Conservation (phyloP, 257 asterid species). For the Datura wrightii region DNA sequence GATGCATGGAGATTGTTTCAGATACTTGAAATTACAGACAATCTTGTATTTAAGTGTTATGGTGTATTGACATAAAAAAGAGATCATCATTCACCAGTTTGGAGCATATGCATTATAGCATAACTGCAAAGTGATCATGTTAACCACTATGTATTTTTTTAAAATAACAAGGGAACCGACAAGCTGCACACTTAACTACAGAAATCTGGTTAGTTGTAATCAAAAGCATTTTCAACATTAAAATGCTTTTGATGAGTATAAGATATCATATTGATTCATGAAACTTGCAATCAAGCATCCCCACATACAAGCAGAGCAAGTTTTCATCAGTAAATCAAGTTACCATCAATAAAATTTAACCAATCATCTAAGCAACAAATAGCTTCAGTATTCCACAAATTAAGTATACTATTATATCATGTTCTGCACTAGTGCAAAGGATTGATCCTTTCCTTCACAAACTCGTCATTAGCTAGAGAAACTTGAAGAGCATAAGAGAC, state of each 20-base stretch:
- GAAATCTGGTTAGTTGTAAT: background rate
- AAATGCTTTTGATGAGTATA: background rate
- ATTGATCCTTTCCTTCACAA: background rate
- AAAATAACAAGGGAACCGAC: background rate
- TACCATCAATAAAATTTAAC: slow-evolving; percentile 11
- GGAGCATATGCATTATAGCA: background rate
- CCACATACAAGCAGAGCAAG: background rate
- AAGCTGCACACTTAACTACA: background rate
- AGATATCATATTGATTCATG: background rate
- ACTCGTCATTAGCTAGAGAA: background rate
- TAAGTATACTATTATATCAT: slow-evolving; percentile 23
- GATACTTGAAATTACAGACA: slow-evolving; percentile 20
- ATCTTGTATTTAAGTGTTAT: background rate
- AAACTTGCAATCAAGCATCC: background rate
- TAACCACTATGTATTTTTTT: background rate
- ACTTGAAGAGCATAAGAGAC: background rate
- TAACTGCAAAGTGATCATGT: background rate
- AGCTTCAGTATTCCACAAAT: slow-evolving; percentile 22
- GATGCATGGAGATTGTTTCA: background rate
- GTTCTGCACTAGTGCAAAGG: background rate
- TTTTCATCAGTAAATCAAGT: slow-evolving; percentile 14
- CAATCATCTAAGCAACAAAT: background rate
- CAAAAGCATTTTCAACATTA: background rate
- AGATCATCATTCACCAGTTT: slow-evolving; percentile 15
- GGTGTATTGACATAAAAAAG: background rate